These are phyloP conservation scores for Pleurotus eryngii DNA, from an alignment of 768 basidiomycete species.

Conservation along the genomic window DNA sequence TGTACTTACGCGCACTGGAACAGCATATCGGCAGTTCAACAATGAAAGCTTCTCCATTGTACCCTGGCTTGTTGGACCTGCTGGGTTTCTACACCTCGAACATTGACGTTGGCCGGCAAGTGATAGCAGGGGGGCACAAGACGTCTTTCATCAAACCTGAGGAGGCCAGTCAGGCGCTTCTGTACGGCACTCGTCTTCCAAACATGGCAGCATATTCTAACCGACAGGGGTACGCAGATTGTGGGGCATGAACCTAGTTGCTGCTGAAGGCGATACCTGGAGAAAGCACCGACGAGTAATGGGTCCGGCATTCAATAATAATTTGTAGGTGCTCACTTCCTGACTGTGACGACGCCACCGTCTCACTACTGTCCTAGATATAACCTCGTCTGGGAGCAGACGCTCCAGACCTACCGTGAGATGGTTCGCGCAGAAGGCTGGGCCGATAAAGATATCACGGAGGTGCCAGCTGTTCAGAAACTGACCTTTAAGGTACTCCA, in stretches of 20 bases:
- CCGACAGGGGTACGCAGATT: background rate
- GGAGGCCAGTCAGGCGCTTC: slow-evolving; percentile 23
- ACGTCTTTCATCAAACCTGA: slow-evolving; percentile 38
- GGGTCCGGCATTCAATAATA: slow-evolving; percentile 27
- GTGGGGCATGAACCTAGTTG: slow-evolving; percentile 30
- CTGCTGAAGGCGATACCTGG: slow-evolving; percentile 27
- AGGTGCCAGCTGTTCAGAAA: slow-evolving; percentile 28
- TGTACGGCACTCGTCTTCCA: slow-evolving; percentile 22
- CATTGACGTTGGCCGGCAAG: slow-evolving; percentile 44
- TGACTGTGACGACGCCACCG: background rate
- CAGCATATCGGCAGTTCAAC: slow-evolving; percentile 34
- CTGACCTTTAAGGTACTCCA: slow-evolving; percentile 33
- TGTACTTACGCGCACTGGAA: background rate
- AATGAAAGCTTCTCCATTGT: slow-evolving; percentile 39
- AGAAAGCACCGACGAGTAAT: slow-evolving; percentile 31
- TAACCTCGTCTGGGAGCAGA: slow-evolving; percentile 38
- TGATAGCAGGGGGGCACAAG: slow-evolving; percentile 35
- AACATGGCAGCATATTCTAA: too few species aligned
- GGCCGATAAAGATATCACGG: slow-evolving; percentile 22
- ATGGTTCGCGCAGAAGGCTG: slow-evolving; percentile 37
- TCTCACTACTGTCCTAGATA: slow-evolving; percentile 25
- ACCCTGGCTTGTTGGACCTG: slow-evolving; percentile 32
- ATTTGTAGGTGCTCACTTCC: slow-evolving; percentile 14
- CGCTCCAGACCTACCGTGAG: slow-evolving; percentile 31
- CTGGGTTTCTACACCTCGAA: slow-evolving; percentile 40